Base-by-base conservation (phyloP, 2,329 filamentous ascomycete species). In the Parastagonospora nodorum region DNA sequence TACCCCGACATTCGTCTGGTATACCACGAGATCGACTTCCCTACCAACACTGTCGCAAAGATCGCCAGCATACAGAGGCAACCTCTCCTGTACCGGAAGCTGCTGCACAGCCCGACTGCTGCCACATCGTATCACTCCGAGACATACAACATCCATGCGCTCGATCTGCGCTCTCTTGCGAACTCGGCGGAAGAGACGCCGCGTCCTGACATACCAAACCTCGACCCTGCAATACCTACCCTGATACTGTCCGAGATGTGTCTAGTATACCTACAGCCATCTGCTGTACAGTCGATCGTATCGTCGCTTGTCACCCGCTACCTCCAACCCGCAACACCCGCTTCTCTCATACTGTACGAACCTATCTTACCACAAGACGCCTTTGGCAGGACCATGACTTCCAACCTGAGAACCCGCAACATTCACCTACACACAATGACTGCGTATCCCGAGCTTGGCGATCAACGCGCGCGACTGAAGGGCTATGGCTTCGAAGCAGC, bases 1-100 rank as follows among this genome's bases (percentile, higher is more conserved):
- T 71, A 77, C 45, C 72, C 74, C 0, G 64, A 76, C 27, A 51
- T 58, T 5, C 63, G 64, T 10, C 73, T 96, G 14, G 71, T 88
- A 50, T 99, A 97, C 72, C 92, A 97, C 72, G 94, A 99, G 73
- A 79, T 99, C 49, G 94, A 99, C 73, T 97, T 97, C 65, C 82
- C 88, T 0, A 74, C 82, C 16, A 92, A 92, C 47, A 87, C 85
- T n/a, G 69, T 77, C 2, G 80, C 82, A 36, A 96, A 93, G 74
- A 80, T 88, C 38, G 51, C 57, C 8, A 62, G 69, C 35, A 76
- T 78, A 50, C 65, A 69, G 36, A 56, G 60, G 33, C 63, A 69
- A 7, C 58, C 70, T 5, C 57, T 69, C 11, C 60, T 75, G 2
- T 42, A 65, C 38, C 51, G 62, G 2, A 68, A 68, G 43, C 58